Evolutionary conservation across 179 eudicot species (phyloP), one percentile per base, ranked within the genome.

Genomic region (Sideroxylon spinosum): DNA sequence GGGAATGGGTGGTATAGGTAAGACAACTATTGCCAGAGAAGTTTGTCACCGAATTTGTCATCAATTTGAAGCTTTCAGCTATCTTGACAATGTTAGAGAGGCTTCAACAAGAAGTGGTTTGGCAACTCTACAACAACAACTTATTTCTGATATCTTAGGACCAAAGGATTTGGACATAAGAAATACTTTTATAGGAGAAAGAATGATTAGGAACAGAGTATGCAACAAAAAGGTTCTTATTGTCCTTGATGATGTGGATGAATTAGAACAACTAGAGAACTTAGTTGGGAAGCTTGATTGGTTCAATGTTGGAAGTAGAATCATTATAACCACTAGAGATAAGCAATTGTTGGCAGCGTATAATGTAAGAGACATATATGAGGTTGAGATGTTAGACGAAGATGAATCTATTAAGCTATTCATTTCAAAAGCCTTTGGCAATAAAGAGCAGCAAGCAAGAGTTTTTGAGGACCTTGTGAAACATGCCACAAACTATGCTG

Each of bases 291-390:
- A 44, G 14, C 59, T 26, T 46, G 62, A 72, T 29, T 17, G 62
- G 66, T 66, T 72, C 14, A 71, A 76, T 61, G 6, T 0, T 23
- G 81, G 81, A 19, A 78, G 76, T 25, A 62, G 81, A 63, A 71
- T 78, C 29, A 78, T 78, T 50, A 71, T 78, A 25, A 78, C 76
- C 23, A 78, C 80, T 60, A 61, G 76, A 62, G 64, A 78, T 55
- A 17, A 26, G 22, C 72, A 63, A 29, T 55, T 63, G 12, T 37
- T 73, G 29, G 28, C 6, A 0, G n/a, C 7, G 17, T 67, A 28
- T 28, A 68, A 71, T 17, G 77, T 73, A 6, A 44, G 20, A 6
- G 14, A 50, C 20, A 71, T 61, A 9, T 69, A 72, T 22, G n/a
- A 28, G n/a, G 67, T 49, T 72, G 52, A 66, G 23, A 7, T 25